Base-by-base conservation (phyloP, 192 early-diverging fungal genomes). In the Diversispora eburnea region DNA sequence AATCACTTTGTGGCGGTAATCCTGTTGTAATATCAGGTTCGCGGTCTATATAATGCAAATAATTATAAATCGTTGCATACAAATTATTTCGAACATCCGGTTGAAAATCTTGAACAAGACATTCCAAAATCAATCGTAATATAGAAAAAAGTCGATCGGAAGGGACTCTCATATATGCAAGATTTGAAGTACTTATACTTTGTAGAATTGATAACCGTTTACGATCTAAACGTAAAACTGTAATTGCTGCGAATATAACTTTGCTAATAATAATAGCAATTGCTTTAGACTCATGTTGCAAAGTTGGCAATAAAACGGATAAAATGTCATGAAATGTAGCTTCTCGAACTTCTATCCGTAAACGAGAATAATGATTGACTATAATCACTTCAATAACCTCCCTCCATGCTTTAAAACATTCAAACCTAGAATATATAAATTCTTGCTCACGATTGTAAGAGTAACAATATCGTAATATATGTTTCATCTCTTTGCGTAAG, bases 361-460 rank as follows among this genome's bases (percentile, higher is more conserved):
- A 70, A 17, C 89, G 71, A 63, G 86, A 83, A 81, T 91, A 91
- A 69, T 85, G 84, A 17, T 86, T 81, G 43, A 82, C 82, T 58
- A 97, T 43, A 1, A 88, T 85, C 13, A 93, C 83, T 60, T 94
- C 88, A 5, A 93, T 83, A 20, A 96, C 78, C 63, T 93, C 87
- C 70, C 88, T 84, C 97, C 97, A 99, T 1, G 91, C 88, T 51
- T 88, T 82, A 65, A 93, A 81, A 20, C 87, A 88, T 57, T 91
- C 89, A 49, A 82, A 78, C 17, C 89, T 84, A 10, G 93, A 89
- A 72, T 85, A 81, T 55, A 84, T 81, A 65, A 93, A 78, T 81
- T 94, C 89, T 19, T 87, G 83, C 17, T 80, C 77, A 59, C 88
- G 86, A 73, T 97, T 98, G n/a, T 82, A 77, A 20, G 89, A 89